Base-by-base conservation (phyloP, 2,329 filamentous ascomycete species). In the Aspergillus felis region DNA sequence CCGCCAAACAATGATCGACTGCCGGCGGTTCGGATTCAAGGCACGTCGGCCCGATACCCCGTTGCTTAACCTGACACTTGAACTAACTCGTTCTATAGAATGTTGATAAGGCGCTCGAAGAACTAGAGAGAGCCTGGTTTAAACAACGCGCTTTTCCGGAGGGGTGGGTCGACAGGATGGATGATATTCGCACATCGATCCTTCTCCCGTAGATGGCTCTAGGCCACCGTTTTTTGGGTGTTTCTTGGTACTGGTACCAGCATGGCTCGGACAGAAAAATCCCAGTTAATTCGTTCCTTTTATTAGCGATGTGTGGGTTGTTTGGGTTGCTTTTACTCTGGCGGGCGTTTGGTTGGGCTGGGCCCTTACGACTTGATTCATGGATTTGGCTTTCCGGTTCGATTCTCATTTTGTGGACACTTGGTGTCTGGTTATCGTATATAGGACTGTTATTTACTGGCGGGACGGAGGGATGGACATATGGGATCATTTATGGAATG, bases 171-270 rank as follows among this genome's bases (percentile, higher is more conserved):
- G 66, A 70, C 41, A 69, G 64, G 2, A 64, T 73, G 64, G 66
- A 71, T 29, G 70, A 72, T 47, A 61, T 72, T 10, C 69, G 70
- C 44, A 68, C 70, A 2, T 68, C 69, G 41, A 70, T 72, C 44
- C 66, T 72, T 12, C 61, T 72, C 28, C 70, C 70, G 3, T 72
- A 46, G n/a, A 44, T 44, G 5, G n/a, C 14, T 38, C 14, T 17
- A 35, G 32, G 4, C 29, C 12, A 17, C 14, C 3, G 2, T 7
- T 12, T 44, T 22, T 22, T 10, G 1, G n/a, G 10, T 22, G n/a
- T 10, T 44, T 44, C 22, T 44, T 22, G n/a, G 22, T 44, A 12
- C 41, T 44, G n/a, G 41, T 14, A 24, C 3, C n/a, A 22, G n/a
- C n/a, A 44, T 24, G 22, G n/a, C 10, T 20, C 8, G n/a, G 20